Evolutionary conservation across 257 asterid species (phyloP), one percentile per base, ranked within the genome.

Genomic region (Gentiana dahurica): DNA sequence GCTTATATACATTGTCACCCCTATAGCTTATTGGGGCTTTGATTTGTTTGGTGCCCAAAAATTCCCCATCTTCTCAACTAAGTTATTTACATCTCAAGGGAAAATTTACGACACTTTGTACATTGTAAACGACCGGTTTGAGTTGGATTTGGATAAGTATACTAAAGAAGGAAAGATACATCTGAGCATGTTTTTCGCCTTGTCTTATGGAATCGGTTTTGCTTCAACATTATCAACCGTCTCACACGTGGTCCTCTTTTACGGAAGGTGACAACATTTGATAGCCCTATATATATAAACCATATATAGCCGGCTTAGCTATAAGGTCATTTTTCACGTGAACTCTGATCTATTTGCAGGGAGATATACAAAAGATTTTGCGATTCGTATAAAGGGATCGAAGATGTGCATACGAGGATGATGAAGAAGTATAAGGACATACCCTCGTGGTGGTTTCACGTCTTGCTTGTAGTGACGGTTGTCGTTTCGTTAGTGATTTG

Each of bases 401-500:
- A 83, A 60, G 95, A 89, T 62, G 62, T 89, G 51, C 97, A 89
- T 68, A 89, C 97, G 44, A 81, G 73, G 64, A 79, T 89, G 41
- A 89, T 89, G 97, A 75, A 81, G 54, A 76, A 65, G 75, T 89
- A 89, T 71, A 32, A 79, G 63, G 97, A 86, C 80, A 83, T 86
- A 75, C 95, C 97, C 72, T 68, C 89, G 1, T 83, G 86, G 94
- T 89, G 97, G 97, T 89, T 89, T 63, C 61, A 86, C 39, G 33
- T 74, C 61, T 68, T 89, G 76, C 87, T 86, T 58, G 94, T 65
- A 41, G 78, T 65, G 77, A 89, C 97, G 32, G 64, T 86, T 59
- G 53, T 61, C 43, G 78, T 73, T 60, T 83, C 95, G 58, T 58
- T 89, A 59, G 64, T 81, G 32, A 94, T 86, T 62, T 86, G 94